Percentiles rank a stretch among this genome's conserved stretches.
These are phyloP conservation scores for Remersonia thermophila DNA, from an alignment of 2,329 filamentous ascomycete species.

Conservation along the genomic window DNA sequence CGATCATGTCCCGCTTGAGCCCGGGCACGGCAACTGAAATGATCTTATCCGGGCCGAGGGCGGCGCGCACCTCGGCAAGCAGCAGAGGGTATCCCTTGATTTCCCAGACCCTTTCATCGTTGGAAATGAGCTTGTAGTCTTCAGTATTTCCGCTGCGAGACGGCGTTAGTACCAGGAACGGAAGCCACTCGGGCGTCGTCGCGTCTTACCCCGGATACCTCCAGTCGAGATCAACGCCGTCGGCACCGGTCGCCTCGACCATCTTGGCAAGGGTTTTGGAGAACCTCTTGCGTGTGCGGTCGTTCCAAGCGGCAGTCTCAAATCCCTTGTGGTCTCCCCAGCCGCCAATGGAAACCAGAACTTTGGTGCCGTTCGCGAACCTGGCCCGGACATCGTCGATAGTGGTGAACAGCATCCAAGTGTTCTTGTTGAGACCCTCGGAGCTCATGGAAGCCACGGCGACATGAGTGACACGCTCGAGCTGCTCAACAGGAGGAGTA, in stretches of 20 bases:
- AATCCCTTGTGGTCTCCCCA: constrained; percentile 62
- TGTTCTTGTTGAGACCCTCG: constrained; percentile 34
- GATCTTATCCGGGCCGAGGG: constrained; percentile 44
- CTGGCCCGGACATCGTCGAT: constrained; percentile 34
- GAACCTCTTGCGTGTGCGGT: constrained; percentile 42
- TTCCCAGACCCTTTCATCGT: constrained; percentile 45
- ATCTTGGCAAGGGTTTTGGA: constrained; percentile 52
- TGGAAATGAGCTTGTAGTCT: constrained; percentile 53
- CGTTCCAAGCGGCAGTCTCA: constrained; percentile 39
- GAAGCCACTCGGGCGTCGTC: no score
- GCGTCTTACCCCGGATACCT: constrained; percentile 36
- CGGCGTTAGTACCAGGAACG: background rate
- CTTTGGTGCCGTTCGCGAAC: constrained; percentile 42
- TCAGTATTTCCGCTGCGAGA: constrained; percentile 45
- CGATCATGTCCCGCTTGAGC: constrained; percentile 51
- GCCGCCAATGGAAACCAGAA: constrained; percentile 61
- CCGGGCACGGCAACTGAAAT: constrained; percentile 58
- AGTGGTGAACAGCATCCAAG: constrained; percentile 42
- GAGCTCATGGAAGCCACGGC: constrained; percentile 46
- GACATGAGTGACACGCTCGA: constrained; percentile 41
- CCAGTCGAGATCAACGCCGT: constrained; percentile 59
- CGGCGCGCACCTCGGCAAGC: constrained; percentile 43
- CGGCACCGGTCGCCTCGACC: constrained; percentile 49
- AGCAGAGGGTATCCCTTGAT: constrained; percentile 50
- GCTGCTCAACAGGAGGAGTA: constrained; percentile 26